phyloP scores from a whole-genome alignment of 1,139 yeast genomes.

The Sugiyamaella xylanicola region DNA sequence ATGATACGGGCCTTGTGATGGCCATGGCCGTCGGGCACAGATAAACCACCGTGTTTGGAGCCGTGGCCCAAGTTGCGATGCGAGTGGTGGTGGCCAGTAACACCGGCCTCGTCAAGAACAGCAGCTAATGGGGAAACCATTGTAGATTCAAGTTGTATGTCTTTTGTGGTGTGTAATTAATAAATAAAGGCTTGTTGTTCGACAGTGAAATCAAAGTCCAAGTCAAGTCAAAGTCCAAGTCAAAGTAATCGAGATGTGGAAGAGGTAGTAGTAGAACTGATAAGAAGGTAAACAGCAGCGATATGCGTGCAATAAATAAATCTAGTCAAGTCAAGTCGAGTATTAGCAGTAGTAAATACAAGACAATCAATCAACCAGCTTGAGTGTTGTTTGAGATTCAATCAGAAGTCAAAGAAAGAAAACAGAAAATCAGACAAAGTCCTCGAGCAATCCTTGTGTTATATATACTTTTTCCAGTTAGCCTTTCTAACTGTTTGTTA shows the following conservation, averaged over 20 bases:
- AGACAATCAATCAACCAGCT: too few relatives aligned
- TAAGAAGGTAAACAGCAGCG: neutral
- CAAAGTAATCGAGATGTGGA: neutral
- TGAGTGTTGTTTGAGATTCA: neutral
- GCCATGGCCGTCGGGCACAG: slow-evolving; percentile 3
- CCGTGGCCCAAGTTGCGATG: slow-evolving; percentile 7
- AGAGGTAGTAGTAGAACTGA: neutral
- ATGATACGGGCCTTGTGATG: slow-evolving; percentile 24
- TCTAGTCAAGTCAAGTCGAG: neutral
- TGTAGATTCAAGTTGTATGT: neutral
- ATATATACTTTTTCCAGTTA: slow-evolving; percentile 3
- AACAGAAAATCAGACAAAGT: neutral
- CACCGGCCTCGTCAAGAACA: slow-evolving; percentile 11
- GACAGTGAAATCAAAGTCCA: too few relatives aligned
- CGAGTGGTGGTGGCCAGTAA: slow-evolving; percentile 6
- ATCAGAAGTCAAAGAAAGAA: neutral
- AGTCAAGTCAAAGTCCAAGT: neutral
- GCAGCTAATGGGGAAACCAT: slow-evolving; percentile 20
- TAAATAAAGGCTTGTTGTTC: neutral
- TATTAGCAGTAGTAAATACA: too few relatives aligned
- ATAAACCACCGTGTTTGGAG: slow-evolving; percentile 7
- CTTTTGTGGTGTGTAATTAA: neutral
- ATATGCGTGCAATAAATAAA: neutral
- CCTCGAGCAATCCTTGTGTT: slow-evolving; percentile 3
- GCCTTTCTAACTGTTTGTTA: neutral